Evolutionary conservation across 768 basidiomycete species (phyloP), one percentile per base, ranked within the genome.

Genomic region (Gloeostereum incarnatum): DNA sequence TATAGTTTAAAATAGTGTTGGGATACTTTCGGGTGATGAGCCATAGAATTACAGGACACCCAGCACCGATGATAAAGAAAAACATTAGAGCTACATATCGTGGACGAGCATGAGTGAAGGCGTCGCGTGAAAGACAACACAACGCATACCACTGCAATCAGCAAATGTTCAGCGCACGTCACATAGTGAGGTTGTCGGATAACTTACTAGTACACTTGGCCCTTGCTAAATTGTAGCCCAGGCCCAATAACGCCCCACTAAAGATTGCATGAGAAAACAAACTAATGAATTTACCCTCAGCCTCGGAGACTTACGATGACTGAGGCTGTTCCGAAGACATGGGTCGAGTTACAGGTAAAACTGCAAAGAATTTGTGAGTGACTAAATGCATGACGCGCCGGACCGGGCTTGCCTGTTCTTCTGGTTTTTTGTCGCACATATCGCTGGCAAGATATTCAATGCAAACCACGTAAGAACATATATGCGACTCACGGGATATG

Each of bases 31-130:
- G 75, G 50, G 71, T 68, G 39, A 81, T 47, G 4, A 69, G 38
- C 69, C 72, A 85, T 13, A 70, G 62, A 34, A 75, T 58, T 29
- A 76, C 37, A 0, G 85, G 86, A 11, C 71, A 62, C 6, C 74
- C 27, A 3, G 80, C 69, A 13, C 86, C 87, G 23, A 78, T 52
- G 27, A 84, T 54, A 66, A 89, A 88, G 60, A 84, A 86, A 46
- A 73, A 75, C 5, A 76, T 50, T 5, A 85, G 63, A 2, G 66
- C 76, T 69, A 21, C 1, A 36, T n/a, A n/a, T n/a, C n/a, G n/a
- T 35, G 18, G 20, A 22, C 17, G 32, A 33, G 41, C 25, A 16
- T 16, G 17, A 16, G 23, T 13, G 3, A 21, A 13, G 8, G 9
- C 17, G 24, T 7, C n/a, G 18, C 9, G 21, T 3, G 26, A 14